Evolutionary conservation across 2,329 filamentous ascomycete genomes (phyloP).

Genomic region (Meredithiella fracta): DNA sequence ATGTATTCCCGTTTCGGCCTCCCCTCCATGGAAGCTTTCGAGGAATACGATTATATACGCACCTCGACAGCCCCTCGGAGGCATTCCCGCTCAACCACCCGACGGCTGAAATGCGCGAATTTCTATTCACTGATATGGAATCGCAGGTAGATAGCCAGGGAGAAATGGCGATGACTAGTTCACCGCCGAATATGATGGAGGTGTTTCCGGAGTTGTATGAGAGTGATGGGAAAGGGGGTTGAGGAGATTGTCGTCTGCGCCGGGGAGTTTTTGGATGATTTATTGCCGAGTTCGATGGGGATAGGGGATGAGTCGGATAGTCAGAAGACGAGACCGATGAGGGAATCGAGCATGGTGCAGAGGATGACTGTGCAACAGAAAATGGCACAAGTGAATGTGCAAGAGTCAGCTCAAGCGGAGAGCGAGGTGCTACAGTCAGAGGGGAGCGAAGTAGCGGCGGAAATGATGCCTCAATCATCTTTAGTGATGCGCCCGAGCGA

Average conservation of each 20-base stretch:
- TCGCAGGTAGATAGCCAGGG: neutral
- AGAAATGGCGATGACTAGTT: neutral
- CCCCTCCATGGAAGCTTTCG: conserved; percentile 9
- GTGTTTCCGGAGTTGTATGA: neutral
- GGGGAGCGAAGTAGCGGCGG: too few species aligned
- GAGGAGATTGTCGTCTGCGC: conserved; percentile 2
- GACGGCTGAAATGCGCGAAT: conserved; percentile 1
- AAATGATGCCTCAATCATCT: too few species aligned
- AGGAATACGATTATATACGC: conserved; percentile 8
- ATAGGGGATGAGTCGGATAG: conserved; percentile 10
- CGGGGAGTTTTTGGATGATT: conserved; percentile 8
- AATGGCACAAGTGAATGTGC: too few species aligned
- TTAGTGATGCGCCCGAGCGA: too few species aligned
- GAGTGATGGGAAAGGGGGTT: neutral
- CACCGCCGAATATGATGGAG: conserved; percentile 1
- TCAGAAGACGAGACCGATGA: conserved; percentile 6
- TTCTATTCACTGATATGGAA: conserved; percentile 3
- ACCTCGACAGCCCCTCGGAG: conserved; percentile 11
- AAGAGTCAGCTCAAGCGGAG: too few species aligned
- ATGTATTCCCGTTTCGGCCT: conserved; percentile 10
- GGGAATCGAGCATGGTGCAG: neutral
- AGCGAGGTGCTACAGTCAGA: too few species aligned
- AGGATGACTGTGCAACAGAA: neutral
- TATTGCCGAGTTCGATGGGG: conserved; percentile 12
- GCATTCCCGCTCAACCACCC: neutral